A percentile compares a stretch with the other conserved stretches of the same genome.
Evolutionary conservation across 345 rosid genomes (phyloP).

Genomic region (Hypericum perforatum): DNA sequence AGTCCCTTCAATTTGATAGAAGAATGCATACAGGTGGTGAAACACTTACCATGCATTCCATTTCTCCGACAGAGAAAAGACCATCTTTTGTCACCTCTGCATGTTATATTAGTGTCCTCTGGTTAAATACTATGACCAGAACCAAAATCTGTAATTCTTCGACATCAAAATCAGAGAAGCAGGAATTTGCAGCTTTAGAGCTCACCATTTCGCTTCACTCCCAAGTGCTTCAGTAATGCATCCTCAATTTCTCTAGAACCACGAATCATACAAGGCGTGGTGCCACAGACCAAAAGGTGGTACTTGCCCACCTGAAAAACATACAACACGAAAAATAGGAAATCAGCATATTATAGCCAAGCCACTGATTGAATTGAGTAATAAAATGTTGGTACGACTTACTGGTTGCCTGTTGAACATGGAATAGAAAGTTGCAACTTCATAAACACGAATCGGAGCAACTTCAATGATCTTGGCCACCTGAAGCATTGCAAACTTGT

Average conservation of each 20-base stretch:
- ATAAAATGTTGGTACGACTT: slow-evolving; percentile 9
- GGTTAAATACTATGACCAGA: slow-evolving; percentile 11
- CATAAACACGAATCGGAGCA: slow-evolving; percentile 91
- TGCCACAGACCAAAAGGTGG: slow-evolving; percentile 96
- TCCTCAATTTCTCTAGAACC: slow-evolving; percentile 90
- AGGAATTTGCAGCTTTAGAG: slow-evolving; percentile 6
- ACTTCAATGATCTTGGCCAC: slow-evolving; percentile 82
- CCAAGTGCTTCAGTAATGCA: slow-evolving; percentile 80
- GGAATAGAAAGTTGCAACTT: slow-evolving; percentile 97
- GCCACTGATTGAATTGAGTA: no score
- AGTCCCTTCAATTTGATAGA: no score
- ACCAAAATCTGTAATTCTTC: slow-evolving; percentile 6
- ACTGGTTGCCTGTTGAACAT: slow-evolving; percentile 92
- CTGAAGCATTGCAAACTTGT: slow-evolving; percentile 23
- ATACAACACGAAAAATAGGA: no score
- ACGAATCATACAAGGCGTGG: slow-evolving; percentile 96
- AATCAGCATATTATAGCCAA: no score
- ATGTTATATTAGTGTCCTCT: slow-evolving; percentile 10
- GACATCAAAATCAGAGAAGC: neutral
- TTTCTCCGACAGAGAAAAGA: slow-evolving; percentile 94
- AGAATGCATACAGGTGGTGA: slow-evolving; percentile 5
- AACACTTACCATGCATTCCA: slow-evolving; percentile 95
- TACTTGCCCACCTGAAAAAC: slow-evolving; percentile 79
- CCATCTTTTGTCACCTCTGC: slow-evolving; percentile 99
- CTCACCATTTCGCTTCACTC: slow-evolving; percentile 90